These are phyloP conservation scores for Nothopassalora personata DNA, from an alignment of 2,329 filamentous ascomycete species.

Conservation along the genomic window DNA sequence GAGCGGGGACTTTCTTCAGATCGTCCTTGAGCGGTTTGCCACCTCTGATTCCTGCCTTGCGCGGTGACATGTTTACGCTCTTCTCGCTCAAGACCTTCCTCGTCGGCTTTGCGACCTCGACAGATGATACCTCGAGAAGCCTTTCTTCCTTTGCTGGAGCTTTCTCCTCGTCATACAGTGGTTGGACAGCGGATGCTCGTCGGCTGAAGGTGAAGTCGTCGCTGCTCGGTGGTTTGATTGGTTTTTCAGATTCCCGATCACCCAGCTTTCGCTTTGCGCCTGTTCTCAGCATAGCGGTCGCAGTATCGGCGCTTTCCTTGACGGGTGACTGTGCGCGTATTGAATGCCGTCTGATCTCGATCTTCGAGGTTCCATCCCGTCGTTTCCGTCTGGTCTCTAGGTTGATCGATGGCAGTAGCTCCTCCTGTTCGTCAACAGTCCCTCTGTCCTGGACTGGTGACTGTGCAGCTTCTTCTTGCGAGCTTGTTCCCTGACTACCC, in stretches of 20 bases:
- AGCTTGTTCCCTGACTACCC: background rate
- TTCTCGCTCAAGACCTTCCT: slow-evolving; percentile 40
- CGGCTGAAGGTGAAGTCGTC: slow-evolving; percentile 47
- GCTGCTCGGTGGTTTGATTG: slow-evolving; percentile 24
- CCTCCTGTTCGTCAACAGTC: slow-evolving; percentile 24
- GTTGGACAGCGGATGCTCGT: slow-evolving; percentile 23
- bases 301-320: slow-evolving; percentile 33
- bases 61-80: slow-evolving; percentile 35
- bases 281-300: slow-evolving; percentile 36
- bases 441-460: slow-evolving; percentile 23
- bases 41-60: slow-evolving; percentile 22
- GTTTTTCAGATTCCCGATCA: slow-evolving; percentile 47
- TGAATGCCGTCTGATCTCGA: slow-evolving; percentile 38
- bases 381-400: slow-evolving; percentile 50
- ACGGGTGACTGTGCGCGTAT: slow-evolving; percentile 39
- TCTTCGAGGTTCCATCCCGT: slow-evolving; percentile 46
- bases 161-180: slow-evolving; percentile 6
- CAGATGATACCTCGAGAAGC: slow-evolving; percentile 8
- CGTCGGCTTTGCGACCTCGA: slow-evolving; percentile 12
- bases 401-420: slow-evolving; percentile 42
- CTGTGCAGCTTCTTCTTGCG: background rate
- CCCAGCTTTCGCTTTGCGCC: slow-evolving; percentile 56
- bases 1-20: slow-evolving; percentile 15
- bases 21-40: slow-evolving; percentile 15
- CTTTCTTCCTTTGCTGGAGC: background rate